Base-by-base conservation (phyloP, 2,329 filamentous ascomycete genomes). In the Aureobasidium musti region DNA sequence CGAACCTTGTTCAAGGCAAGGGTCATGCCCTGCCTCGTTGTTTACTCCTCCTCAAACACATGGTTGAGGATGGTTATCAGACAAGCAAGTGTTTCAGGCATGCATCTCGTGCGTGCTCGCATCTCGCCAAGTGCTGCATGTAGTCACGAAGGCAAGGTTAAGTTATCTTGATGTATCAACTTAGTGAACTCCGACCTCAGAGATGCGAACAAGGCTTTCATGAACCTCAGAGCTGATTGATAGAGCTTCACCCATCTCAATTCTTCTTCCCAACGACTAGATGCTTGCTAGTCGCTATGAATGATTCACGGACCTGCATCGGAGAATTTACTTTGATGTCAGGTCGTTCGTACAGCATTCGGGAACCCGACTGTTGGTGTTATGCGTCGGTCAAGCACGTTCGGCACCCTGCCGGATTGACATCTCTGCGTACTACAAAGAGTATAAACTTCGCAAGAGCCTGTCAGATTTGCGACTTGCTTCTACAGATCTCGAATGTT, bases 341-440 rank as follows among this genome's bases (percentile, higher is more conserved):
- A 49, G 26, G 26, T 39, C 39, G 54, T 39, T 59, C 37, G 54
- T 59, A 59, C 54, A 59, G 54, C 57, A 61, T 37, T 37, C 57
- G 41, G 19, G 7, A 4, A 23, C 57, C 43, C 28, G 28, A 47
- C 30, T 43, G 37, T 23, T 56, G 23, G 39, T 61, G 43, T 61
- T 30, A 19, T 8, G 43, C 30, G 23, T 49, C 30, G 45, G 43
- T 26, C 41, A 49, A 61, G 41, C 57, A 61, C 57, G 57, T 61
- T 61, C 57, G 57, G 57, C 43, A 49, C 35, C 41, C 41, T 61
- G 57, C 57, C 57, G 57, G 28, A 49, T 61, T 61, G 57, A 61
- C 57, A 43, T 30, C 23, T 61, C 41, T 45, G 21, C 26, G 37
- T 59, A 17, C 39, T 59, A 59, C 23, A 30, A 10, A 26, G 26